Evolutionary conservation across 2,329 filamentous ascomycete species (phyloP).

Genomic region (Akanthomyces lecanii): DNA sequence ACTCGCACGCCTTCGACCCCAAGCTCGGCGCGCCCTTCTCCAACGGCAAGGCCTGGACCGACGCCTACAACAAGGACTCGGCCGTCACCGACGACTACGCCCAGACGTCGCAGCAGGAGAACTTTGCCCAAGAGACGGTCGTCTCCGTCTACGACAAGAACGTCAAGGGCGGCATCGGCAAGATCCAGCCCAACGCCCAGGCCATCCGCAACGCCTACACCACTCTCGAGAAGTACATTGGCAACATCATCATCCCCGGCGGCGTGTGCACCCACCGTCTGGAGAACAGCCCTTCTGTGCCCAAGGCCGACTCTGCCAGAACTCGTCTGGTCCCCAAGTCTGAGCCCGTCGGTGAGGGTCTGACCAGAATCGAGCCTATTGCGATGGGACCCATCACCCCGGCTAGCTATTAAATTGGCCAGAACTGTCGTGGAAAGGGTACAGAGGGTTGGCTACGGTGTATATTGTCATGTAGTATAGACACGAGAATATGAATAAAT

Average conservation of each 20-base stretch:
- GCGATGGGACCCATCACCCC: constrained; percentile 10
- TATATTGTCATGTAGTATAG: not conserved
- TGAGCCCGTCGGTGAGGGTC: not conserved
- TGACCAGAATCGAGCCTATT: constrained; percentile 11
- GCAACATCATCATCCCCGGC: constrained; percentile 14
- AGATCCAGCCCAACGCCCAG: constrained; percentile 22
- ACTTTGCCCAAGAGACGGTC: constrained; percentile 25
- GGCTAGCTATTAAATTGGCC: not conserved
- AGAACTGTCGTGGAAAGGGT: not conserved
- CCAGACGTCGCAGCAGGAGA: constrained; percentile 21
- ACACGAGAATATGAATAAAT: not conserved
- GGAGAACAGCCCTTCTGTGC: constrained; percentile 17
- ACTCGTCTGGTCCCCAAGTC: not conserved
- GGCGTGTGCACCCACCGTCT: constrained; percentile 18
- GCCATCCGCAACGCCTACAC: constrained; percentile 17
- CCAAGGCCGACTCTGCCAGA: constrained; percentile 13
- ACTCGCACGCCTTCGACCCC: constrained; percentile 22
- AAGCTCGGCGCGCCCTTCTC: constrained; percentile 20
- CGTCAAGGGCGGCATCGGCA: constrained; percentile 23
- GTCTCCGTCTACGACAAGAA: constrained; percentile 24
- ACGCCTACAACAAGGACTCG: constrained; percentile 20
- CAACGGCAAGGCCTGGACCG: constrained; percentile 20
- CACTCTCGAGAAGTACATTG: constrained; percentile 15
- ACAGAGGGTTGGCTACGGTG: not conserved
- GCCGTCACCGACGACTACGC: constrained; percentile 20